These are phyloP conservation scores for Botrytis paeoniae DNA, from an alignment of 2,329 filamentous ascomycete genomes.

Conservation along the genomic window DNA sequence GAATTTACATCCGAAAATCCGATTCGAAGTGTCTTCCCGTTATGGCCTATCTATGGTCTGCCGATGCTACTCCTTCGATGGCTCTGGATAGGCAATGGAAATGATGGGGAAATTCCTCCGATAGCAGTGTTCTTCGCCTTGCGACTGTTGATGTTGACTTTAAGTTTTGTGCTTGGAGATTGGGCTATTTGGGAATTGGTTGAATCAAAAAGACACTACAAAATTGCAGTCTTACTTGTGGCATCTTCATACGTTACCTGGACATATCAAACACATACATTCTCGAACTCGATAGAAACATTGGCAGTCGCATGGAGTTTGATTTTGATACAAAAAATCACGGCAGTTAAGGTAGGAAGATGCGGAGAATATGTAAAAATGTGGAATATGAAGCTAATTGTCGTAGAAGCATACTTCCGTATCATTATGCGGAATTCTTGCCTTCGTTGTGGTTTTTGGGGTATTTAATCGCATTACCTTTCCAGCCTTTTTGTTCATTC, in stretches of 20 bases:
- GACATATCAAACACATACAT: constrained; percentile 98
- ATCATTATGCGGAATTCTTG: constrained; percentile 72
- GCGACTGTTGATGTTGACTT: constrained; percentile 84
- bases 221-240: constrained; percentile 75
- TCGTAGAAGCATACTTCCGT: constrained; percentile 69
- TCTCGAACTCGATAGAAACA: constrained; percentile 96
- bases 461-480: constrained; percentile 97
- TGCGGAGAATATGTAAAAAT: background rate
- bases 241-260: constrained; percentile 98
- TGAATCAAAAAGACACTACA: constrained; percentile 66
- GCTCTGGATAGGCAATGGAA: constrained; percentile 83
- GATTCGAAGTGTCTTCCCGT: constrained; percentile 91
- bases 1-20: constrained; percentile 88
- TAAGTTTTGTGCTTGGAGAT: constrained; percentile 96
- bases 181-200: constrained; percentile 95
- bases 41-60: constrained; percentile 93
- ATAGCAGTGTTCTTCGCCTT: constrained; percentile 85
- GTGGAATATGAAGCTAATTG: constrained; percentile 23
- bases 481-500: constrained; percentile 85
- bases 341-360: constrained; percentile 65
- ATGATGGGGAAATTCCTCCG: constrained; percentile 75
- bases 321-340: constrained; percentile 84
- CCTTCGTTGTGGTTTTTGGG: constrained; percentile 78
- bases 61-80: constrained; percentile 91
- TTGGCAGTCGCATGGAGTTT: constrained; percentile 89